Base-by-base conservation (phyloP, 805 yeast genomes). In the Brettanomyces anomalus region DNA sequence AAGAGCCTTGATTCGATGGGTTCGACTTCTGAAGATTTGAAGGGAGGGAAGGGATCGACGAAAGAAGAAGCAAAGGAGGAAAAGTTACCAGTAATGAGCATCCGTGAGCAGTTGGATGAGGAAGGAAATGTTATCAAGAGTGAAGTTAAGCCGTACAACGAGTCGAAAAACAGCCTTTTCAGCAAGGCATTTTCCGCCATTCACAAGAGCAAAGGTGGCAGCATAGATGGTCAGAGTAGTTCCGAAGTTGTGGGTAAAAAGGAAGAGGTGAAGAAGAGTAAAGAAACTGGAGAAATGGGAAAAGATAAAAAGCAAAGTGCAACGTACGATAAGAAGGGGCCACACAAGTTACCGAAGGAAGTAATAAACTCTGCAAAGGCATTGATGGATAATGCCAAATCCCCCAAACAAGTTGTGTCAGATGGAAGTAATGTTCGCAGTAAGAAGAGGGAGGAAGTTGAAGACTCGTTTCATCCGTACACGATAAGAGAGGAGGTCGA, bases 101-200 rank as follows among this genome's bases (percentile, higher is more conserved):
- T 89, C 18, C 70, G 79, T 42, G 97, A 88, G 55, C 84, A 79
- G 42, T 60, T 89, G 33, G 96, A 88, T 59, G 96, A 85, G 1
- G 79, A 84, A n/a, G 96, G 79, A 0, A 77, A 84, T 46, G 70
- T 88, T 1, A 56, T 83, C 1, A 58, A 47, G 13, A 56, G 76
- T n/a, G 50, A 64, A 3, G 65, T 77, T 3, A 64, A 63, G 26
- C 74, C 75, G 0, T 55, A 51, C 24, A 45, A 41, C 3, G 31
- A 43, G 4, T n/a, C 42, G 14, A 47, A 43, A 17, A 18, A 21
- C 11, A 24, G 43, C 18, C 20, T 45, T 32, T 40, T 40, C 20
- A 24, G 32, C 17, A 33, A 40, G 33, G 38, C 33, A n/a, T 15
- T 32, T 19, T 24, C 31, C 19, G 5, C 15, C 5, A 37, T 21